Evolutionary conservation across 2,329 filamentous ascomycete genomes (phyloP), one percentile per base, ranked within the genome.

Genomic region (Penicillium freii): DNA sequence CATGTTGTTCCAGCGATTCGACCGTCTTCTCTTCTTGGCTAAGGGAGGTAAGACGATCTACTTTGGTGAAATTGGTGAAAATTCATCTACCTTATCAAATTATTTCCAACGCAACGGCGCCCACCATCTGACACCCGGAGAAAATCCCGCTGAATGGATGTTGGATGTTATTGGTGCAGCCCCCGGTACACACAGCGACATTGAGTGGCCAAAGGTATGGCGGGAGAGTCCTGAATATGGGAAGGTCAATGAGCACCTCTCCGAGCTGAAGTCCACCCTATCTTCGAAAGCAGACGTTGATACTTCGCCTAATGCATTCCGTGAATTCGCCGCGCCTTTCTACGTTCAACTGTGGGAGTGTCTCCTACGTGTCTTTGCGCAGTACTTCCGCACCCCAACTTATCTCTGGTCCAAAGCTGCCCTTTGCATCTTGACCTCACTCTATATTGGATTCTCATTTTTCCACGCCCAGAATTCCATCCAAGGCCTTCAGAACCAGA

Each of bases 401-500:
- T 53, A 53, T 2, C 90, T 96, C 71, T 94, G 92, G 79, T 87
- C 89, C 64, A 96, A 96, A 79, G 73, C 83, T 1, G 78, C 83
- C 5, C 84, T 95, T n/a, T 91, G 87, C 68, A 78, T 82, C 13
- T 74, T 70, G 34, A 71, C 70, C 60, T 81, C 75, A 87, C 92
- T 74, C 7, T 93, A 93, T 73, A 90, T 94, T 67, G 91, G 90
- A 31, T 91, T 92, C 73, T 87, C 88, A 52, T 92, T 94, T 76
- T 90, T 84, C 81, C 82, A 85, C 40, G 86, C 89, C 1, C 84
- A 85, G 31, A 87, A 87, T 75, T 86, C 84, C 10, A 83, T 88
- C 42, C 89, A 92, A 69, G 91, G 91, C 52, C 80, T 95, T 13
- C 89, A 93, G 74, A 92, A 94, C 76, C 89, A 92, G 66, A 87